These are phyloP conservation scores for Amylostereum areolatum DNA, from an alignment of 1,284 basidiomycete genomes.

Conservation along the genomic window DNA sequence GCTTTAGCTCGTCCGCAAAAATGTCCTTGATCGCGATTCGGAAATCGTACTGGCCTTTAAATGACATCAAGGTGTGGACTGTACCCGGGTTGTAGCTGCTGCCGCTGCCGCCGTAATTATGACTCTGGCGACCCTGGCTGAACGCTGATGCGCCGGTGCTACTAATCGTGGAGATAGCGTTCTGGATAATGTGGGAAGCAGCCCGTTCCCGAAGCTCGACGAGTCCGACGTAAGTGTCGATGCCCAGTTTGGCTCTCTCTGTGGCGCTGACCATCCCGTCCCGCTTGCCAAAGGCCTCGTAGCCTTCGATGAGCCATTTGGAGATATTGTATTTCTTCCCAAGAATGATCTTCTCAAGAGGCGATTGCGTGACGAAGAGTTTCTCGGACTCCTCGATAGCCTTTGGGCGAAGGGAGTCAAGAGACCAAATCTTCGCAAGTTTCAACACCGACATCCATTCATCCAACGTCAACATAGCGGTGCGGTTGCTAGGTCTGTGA, in stretches of 20 bases:
- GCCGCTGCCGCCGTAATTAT: no score
- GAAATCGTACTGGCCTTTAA: no score
- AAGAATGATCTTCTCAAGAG: neutral
- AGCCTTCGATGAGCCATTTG: neutral
- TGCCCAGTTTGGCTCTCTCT: neutral
- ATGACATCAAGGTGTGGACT: no score
- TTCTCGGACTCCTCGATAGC: neutral
- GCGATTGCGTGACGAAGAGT: neutral
- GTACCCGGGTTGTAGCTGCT: no score
- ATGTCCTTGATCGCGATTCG: no score
- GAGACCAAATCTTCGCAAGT: slow-evolving; percentile 8
- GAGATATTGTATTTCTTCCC: neutral
- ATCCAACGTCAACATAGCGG: neutral
- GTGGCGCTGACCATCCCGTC: neutral
- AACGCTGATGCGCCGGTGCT: no score
- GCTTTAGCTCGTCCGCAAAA: no score
- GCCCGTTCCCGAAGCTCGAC: neutral
- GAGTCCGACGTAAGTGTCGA: neutral
- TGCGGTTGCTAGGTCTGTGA: neutral
- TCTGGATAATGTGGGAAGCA: no score
- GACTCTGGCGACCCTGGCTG: no score
- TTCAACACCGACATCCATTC: slow-evolving; percentile 7
- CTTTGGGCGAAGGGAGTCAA: slow-evolving; percentile 2
- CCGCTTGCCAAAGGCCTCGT: neutral
- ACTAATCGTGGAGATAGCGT: no score